Conservation (phyloP, 768 basidiomycete species). For the Hemileccinum impolitum region DNA sequence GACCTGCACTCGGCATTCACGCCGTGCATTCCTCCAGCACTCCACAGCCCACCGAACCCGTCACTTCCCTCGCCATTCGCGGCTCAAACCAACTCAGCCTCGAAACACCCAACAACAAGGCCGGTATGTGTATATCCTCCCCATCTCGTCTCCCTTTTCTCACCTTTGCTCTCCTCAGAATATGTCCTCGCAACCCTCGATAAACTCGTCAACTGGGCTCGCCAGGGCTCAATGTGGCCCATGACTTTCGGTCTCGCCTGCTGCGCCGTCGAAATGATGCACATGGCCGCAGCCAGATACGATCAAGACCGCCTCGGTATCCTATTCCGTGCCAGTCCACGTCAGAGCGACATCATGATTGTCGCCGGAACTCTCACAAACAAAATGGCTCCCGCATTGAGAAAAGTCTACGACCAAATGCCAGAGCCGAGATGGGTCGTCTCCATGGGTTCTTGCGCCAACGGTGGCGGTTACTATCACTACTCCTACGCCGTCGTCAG, state of each 20-base stretch:
- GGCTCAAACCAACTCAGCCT: slow-evolving; percentile 84
- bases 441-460: slow-evolving; percentile 99
- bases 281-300: slow-evolving; percentile 98
- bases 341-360: slow-evolving; percentile 98
- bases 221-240: slow-evolving; percentile 99
- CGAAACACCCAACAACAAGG: slow-evolving; percentile 86
- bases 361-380: slow-evolving; percentile 98
- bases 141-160: background rate
- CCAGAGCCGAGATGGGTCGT: slow-evolving; percentile 99
- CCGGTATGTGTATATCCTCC: slow-evolving; percentile 55
- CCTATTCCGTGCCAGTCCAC: slow-evolving; percentile 98
- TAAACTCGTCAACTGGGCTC: slow-evolving; percentile 96
- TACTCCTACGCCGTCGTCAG: slow-evolving; percentile 99
- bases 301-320: slow-evolving; percentile 97
- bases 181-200: slow-evolving; percentile 96
- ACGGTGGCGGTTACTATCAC: slow-evolving; percentile 96
- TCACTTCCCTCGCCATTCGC: slow-evolving; percentile 68
- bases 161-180: slow-evolving; percentile 46
- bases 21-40: slow-evolving; percentile 52
- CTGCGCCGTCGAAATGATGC: slow-evolving; percentile 99
- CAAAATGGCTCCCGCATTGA: slow-evolving; percentile 98
- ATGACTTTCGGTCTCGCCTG: slow-evolving; percentile 99
- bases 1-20: slow-evolving; percentile 42
- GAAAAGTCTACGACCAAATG: slow-evolving; percentile 98
- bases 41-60: slow-evolving; percentile 39